A percentile compares a stretch with the other conserved stretches of the same genome.
Evolutionary conservation across 2,329 filamentous ascomycete species (phyloP).

Genomic region (Penicillium sp.): DNA sequence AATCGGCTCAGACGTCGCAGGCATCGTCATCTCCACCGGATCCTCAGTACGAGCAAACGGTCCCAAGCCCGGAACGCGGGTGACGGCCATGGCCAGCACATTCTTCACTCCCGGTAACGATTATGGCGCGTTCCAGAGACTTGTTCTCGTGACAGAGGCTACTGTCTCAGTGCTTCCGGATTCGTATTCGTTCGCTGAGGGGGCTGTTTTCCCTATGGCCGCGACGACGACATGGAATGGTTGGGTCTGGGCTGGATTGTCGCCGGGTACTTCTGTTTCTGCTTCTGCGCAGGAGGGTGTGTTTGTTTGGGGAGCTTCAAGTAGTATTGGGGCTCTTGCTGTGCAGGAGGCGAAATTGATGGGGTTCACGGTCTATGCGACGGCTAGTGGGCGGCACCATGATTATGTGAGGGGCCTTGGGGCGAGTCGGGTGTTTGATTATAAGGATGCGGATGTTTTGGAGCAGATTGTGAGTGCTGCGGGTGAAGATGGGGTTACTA

Average conservation of each 20-base stretch:
- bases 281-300: constrained; percentile 20
- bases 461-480: constrained; percentile 6
- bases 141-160: constrained; percentile 13
- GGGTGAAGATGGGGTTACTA: constrained; percentile 11
- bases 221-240: constrained; percentile 11
- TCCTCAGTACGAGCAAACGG: neutral
- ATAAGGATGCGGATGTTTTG: constrained; percentile 32
- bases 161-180: constrained; percentile 16
- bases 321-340: constrained; percentile 14
- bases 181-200: constrained; percentile 11
- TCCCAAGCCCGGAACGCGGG: constrained; percentile 4
- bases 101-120: constrained; percentile 30
- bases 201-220: constrained; percentile 13
- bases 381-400: constrained; percentile 14
- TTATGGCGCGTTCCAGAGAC: constrained; percentile 20
- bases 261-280: neutral
- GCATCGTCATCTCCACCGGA: constrained; percentile 23
- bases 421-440: constrained; percentile 46
- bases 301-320: constrained; percentile 15
- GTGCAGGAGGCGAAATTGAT: constrained; percentile 12
- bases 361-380: constrained; percentile 15
- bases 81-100: constrained; percentile 11
- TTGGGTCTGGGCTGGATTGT: constrained; percentile 12
- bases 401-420: constrained; percentile 42
- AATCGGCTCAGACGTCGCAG: constrained; percentile 37